Conservation (phyloP, 495 filamentous ascomycete species). For the Geoglossum glabrum region DNA sequence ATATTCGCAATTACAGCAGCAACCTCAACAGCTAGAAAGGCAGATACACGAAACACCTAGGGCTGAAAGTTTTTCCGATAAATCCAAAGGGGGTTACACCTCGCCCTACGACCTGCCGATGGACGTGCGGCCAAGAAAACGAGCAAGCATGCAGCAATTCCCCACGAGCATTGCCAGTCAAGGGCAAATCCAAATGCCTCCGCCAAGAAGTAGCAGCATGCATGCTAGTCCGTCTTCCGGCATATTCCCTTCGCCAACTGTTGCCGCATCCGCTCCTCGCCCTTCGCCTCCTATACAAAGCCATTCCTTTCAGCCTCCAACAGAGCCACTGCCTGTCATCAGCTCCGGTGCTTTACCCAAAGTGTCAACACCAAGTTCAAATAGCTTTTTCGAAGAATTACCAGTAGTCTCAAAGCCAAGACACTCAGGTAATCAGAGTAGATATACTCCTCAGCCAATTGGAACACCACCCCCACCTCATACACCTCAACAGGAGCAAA, state of each 20-base stretch:
- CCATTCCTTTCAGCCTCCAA: background rate
- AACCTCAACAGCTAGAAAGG: background rate
- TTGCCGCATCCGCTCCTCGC: slow-evolving; percentile 12
- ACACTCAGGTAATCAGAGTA: slow-evolving; percentile 25
- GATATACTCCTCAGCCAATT: slow-evolving; percentile 29
- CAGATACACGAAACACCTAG: slow-evolving; percentile 22
- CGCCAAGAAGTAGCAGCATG: slow-evolving; percentile 44
- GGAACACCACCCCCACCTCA: slow-evolving; percentile 12
- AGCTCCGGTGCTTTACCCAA: slow-evolving; percentile 8
- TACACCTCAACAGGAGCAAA: slow-evolving; percentile 9
- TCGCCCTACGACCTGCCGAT: slow-evolving; percentile 92
- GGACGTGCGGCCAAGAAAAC: slow-evolving; percentile 53
- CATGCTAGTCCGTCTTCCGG: slow-evolving; percentile 19
- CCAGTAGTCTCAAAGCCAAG: slow-evolving; percentile 42
- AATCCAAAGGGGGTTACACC: slow-evolving; percentile 72
- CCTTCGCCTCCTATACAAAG: slow-evolving; percentile 3
- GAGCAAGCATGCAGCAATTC: slow-evolving; percentile 25
- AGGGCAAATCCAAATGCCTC: slow-evolving; percentile 27
- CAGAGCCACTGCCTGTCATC: background rate
- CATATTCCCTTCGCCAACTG: slow-evolving; percentile 7
- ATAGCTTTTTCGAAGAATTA: slow-evolving; percentile 77
- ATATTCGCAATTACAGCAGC: slow-evolving; percentile 1
- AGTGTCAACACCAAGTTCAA: slow-evolving; percentile 15
- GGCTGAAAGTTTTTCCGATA: slow-evolving; percentile 67
- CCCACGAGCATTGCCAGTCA: slow-evolving; percentile 11